phyloP scores from a whole-genome alignment of 495 filamentous ascomycete species.

The Penicillium riverlandense region DNA sequence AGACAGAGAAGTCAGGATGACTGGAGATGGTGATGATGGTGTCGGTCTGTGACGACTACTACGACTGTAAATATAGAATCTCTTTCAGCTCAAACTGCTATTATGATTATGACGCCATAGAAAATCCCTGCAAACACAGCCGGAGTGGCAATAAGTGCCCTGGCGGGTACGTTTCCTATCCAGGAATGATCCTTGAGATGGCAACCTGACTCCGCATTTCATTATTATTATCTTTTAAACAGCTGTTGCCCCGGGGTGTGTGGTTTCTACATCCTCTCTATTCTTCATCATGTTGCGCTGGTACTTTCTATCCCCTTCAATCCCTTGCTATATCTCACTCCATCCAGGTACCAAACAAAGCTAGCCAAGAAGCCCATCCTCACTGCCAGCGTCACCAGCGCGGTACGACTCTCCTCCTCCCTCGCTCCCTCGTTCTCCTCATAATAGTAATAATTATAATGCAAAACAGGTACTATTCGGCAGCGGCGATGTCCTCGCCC shows the following conservation, averaged over 20 bases:
- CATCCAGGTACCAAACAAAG: constrained; percentile 76
- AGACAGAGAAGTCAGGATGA: too few species aligned
- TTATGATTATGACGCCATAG: not conserved
- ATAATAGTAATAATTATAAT: too few species aligned
- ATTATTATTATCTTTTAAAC: not conserved
- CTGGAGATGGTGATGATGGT: too few species aligned
- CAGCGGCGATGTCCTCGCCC: constrained; percentile 84
- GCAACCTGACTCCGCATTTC: constrained; percentile 15
- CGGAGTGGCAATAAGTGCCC: not conserved
- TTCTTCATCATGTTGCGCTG: constrained; percentile 36
- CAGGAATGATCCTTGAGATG: constrained; percentile 3
- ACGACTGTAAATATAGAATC: not conserved
- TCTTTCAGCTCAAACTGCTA: too few species aligned
- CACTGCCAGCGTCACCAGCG: constrained; percentile 81
- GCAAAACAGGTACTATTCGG: constrained; percentile 69
- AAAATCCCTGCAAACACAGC: not conserved
- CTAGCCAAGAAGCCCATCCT: constrained; percentile 76
- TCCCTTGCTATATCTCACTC: not conserved
- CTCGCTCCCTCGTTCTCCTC: not conserved
- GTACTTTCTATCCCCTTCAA: constrained; percentile 14
- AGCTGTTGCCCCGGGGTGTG: not conserved
- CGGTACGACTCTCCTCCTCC: constrained; percentile 34
- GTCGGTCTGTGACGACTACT: too few species aligned
- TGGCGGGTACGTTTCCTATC: constrained; percentile 15
- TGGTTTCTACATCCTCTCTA: constrained; percentile 1